Evolutionary conservation across 768 basidiomycete genomes (phyloP).

Genomic region (Lactarius hengduanensis): DNA sequence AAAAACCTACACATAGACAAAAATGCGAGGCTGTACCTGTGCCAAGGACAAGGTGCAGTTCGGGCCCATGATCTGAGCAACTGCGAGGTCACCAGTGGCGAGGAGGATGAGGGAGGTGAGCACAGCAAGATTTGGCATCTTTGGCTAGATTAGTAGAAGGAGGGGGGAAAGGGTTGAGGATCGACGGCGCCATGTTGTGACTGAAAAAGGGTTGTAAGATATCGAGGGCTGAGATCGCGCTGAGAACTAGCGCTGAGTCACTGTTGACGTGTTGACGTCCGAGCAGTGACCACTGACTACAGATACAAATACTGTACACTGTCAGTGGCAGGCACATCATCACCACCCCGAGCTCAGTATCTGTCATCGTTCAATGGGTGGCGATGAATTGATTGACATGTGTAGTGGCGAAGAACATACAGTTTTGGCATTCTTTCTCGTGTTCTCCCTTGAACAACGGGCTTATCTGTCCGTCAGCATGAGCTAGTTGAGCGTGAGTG

Average conservation of each 20-base stretch:
- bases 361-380: too few species aligned
- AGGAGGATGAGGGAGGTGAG: neutral
- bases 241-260: too few species aligned
- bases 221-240: neutral
- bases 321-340: too few species aligned
- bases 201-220: neutral
- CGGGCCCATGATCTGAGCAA: neutral
- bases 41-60: constrained; percentile 3
- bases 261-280: neutral
- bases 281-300: neutral
- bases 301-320: too few species aligned
- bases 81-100: neutral
- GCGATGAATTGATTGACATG: too few species aligned
- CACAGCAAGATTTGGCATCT: neutral
- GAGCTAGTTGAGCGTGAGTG: too few species aligned
- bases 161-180: neutral
- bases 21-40: constrained; percentile 5
- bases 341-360: too few species aligned
- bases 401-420: too few species aligned
- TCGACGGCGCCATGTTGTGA: neutral
- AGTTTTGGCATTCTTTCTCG: too few species aligned
- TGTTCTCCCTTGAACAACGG: too few species aligned
- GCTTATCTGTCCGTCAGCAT: too few species aligned
- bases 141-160: neutral
- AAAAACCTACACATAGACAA: too few species aligned